Base-by-base conservation (phyloP, 1,284 basidiomycete species). In the Cystobasidium sp. region DNA sequence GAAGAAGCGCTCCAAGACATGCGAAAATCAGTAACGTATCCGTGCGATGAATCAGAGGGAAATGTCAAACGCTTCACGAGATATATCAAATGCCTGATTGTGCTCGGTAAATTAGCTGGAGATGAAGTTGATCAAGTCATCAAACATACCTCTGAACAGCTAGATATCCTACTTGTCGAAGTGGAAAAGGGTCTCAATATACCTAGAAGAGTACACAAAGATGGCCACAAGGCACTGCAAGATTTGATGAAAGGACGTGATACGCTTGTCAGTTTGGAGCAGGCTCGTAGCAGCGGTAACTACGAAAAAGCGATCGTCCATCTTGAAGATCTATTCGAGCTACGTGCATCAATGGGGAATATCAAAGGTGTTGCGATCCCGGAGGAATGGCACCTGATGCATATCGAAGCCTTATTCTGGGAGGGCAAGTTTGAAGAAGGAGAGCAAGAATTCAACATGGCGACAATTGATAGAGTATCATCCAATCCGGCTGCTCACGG, bases 1-100 rank as follows among this genome's bases (percentile, higher is more conserved):
- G 56, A 64, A 20, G 63, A 55, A 18, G 70, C 70, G 9, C 62
- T 73, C 18, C 31, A 47, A 47, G 70, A 73, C 31, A 73, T 73
- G 70, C 70, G 47, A 18, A 46, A 56, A 49, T 37, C 63, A 16
- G 52, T 73, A 6, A 39, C 43, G 22, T 66, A 73, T 24, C 70
- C 70, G 3, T 65, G 62, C 16, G 20, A 46, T 22, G 70, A 73
- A 37, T 8, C 24, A 24, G 70, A 73, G 41, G 70, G 70, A 10
- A 73, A 59, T 12, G 70, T 66, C 3, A 73, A 73, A 52, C 62
- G 70, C 3, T 53, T 73, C 10, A 52, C 59, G 31, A 43, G 70
- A 58, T 62, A 64, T 18, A 20, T 66, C 14, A 44, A 51, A 41
- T 73, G 70, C 62, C 43, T 64, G 5, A 18, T 66, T 37, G 70